A percentile compares a stretch with the other conserved stretches of the same genome.
phyloP scores from a whole-genome alignment of 2,329 filamentous ascomycete genomes.

The Monilinia laxa region DNA sequence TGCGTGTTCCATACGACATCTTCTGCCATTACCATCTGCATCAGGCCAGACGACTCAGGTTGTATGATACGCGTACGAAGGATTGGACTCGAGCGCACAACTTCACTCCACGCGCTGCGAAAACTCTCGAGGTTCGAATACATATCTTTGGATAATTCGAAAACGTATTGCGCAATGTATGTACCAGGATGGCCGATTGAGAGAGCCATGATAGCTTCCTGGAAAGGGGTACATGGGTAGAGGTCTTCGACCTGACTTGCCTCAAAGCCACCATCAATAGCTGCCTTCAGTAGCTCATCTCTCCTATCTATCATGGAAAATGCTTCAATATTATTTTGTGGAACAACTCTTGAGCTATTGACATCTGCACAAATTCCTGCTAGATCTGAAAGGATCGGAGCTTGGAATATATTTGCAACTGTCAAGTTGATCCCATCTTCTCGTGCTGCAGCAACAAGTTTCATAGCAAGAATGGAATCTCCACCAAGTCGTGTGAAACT shows the following conservation, averaged over 20 bases:
- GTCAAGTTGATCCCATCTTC: slow-evolving; percentile 40
- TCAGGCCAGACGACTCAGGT: slow-evolving; percentile 30
- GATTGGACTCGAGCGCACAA: slow-evolving; percentile 20
- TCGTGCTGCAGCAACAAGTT: slow-evolving; percentile 44
- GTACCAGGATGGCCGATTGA: slow-evolving; percentile 37
- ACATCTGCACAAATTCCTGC: neutral
- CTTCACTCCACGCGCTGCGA: slow-evolving; percentile 23
- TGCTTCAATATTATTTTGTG: neutral
- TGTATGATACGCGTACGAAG: slow-evolving; percentile 35
- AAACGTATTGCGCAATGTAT: slow-evolving; percentile 41
- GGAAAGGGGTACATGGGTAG: slow-evolving; percentile 42
- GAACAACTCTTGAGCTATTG: slow-evolving; percentile 30
- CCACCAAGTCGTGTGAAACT: slow-evolving; percentile 44
- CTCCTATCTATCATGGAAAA: slow-evolving; percentile 30
- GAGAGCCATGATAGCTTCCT: slow-evolving; percentile 43
- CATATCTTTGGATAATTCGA: slow-evolving; percentile 28
- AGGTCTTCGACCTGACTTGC: slow-evolving; percentile 40
- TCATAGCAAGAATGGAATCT: slow-evolving; percentile 43
- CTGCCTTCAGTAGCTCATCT: slow-evolving; percentile 32
- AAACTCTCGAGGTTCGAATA: slow-evolving; percentile 28
- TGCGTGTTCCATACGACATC: slow-evolving; percentile 24
- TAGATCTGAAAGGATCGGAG: slow-evolving; percentile 47
- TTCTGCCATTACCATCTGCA: slow-evolving; percentile 29
- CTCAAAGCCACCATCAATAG: neutral
- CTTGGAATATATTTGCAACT: slow-evolving; percentile 46